Evolutionary conservation across 225 moss, liverwort and hornwort species (phyloP).

Genomic region (Ulota crispa): DNA sequence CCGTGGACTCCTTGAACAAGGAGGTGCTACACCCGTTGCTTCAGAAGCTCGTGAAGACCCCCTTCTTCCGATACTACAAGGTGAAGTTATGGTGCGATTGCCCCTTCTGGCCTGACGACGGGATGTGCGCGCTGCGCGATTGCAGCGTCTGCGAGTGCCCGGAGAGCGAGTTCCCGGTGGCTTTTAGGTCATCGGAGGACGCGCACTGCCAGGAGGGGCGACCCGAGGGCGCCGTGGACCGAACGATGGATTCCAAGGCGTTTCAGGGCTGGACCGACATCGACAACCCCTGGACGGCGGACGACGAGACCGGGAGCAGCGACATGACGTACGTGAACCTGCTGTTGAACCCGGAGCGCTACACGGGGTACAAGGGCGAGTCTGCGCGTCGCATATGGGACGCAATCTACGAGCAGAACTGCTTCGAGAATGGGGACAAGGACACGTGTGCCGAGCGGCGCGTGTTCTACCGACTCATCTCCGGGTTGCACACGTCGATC

Average conservation of each 20-base stretch:
- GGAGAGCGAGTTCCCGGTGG: slow-evolving; percentile 70
- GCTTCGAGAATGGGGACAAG: slow-evolving; percentile 63
- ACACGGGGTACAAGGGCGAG: slow-evolving; percentile 68
- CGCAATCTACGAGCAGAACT: slow-evolving; percentile 72
- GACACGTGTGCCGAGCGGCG: slow-evolving; percentile 72
- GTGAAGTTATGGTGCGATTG: slow-evolving; percentile 85
- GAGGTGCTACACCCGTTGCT: slow-evolving; percentile 54
- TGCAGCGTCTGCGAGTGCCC: slow-evolving; percentile 85
- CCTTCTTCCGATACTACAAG: slow-evolving; percentile 83
- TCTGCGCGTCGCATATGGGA: slow-evolving; percentile 81
- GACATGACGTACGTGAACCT: slow-evolving; percentile 79
- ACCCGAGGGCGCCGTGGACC: slow-evolving; percentile 68
- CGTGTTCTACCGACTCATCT: slow-evolving; percentile 69
- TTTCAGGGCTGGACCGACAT: slow-evolving; percentile 83
- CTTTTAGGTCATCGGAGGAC: slow-evolving; percentile 59
- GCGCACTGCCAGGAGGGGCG: slow-evolving; percentile 75
- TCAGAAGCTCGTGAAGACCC: slow-evolving; percentile 58
- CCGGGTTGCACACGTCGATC: slow-evolving; percentile 78
- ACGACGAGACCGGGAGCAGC: slow-evolving; percentile 69
- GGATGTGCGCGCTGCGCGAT: slow-evolving; percentile 76
- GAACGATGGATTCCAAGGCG: slow-evolving; percentile 61
- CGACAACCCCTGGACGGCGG: slow-evolving; percentile 80
- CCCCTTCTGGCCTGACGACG: slow-evolving; percentile 84
- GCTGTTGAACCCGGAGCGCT: slow-evolving; percentile 75
- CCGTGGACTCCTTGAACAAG: slow-evolving; percentile 68